phyloP scores from a whole-genome alignment of 768 basidiomycete genomes.

The Obba rivulosa region DNA sequence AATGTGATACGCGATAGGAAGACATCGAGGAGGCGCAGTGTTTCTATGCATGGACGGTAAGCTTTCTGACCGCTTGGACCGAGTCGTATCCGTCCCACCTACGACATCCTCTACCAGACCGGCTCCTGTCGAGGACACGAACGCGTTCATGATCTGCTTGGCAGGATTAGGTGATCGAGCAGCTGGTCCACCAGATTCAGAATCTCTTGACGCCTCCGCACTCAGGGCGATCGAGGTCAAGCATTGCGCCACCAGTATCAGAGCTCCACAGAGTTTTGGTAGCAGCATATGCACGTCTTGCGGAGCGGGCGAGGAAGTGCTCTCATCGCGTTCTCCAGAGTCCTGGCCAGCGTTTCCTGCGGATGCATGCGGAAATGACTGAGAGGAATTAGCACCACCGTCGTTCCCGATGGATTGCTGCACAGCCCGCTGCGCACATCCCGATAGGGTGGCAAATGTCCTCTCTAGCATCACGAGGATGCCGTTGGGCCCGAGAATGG shows the following conservation, averaged over 20 bases:
- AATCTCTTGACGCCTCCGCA: conserved; percentile 34
- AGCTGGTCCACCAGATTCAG: not conserved
- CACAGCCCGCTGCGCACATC: conserved; percentile 52
- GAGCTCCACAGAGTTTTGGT: conserved; percentile 74
- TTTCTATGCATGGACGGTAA: conserved; percentile 37
- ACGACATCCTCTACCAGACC: conserved; percentile 18
- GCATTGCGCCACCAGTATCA: conserved; percentile 75
- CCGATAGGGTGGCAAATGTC: conserved; percentile 54
- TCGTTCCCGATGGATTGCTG: conserved; percentile 36
- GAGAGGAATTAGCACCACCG: not conserved
- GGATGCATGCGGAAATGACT: too few species aligned
- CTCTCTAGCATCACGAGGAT: conserved; percentile 45
- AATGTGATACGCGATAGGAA: conserved; percentile 86
- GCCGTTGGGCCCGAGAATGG: not conserved
- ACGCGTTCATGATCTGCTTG: conserved; percentile 2
- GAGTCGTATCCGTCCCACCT: conserved; percentile 8
- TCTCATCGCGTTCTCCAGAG: too few species aligned
- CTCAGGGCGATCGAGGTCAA: conserved; percentile 60
- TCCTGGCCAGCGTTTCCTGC: too few species aligned
- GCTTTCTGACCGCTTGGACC: too few species aligned
- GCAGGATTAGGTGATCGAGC: not conserved
- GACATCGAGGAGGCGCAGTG: conserved; percentile 68
- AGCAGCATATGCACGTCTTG: conserved; percentile 61
- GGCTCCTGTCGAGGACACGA: conserved; percentile 8
- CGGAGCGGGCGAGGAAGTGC: conserved; percentile 14